Percentiles rank a stretch among this genome's conserved stretches.
phyloP scores from a whole-genome alignment of 208 protist species.

The Crithidia expoeki region DNA sequence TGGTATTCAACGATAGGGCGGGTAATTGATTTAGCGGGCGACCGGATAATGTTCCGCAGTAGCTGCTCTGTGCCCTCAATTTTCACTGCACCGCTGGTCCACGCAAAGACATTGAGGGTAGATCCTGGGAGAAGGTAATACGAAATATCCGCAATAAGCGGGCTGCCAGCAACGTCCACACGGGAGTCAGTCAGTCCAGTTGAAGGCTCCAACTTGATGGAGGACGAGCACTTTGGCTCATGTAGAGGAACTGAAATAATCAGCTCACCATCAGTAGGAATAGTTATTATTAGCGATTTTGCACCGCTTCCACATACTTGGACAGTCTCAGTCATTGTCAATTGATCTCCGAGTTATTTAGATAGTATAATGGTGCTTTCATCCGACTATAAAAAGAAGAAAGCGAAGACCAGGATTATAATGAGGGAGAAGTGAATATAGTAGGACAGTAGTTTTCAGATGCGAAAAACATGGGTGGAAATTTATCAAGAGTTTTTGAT shows the following conservation, averaged over 20 bases:
- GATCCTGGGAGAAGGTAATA: conserved; percentile 73
- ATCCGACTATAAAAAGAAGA: neutral
- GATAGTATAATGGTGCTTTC: neutral
- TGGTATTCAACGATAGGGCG: conserved; percentile 85
- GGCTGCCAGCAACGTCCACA: conserved; percentile 75
- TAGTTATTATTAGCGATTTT: conserved; percentile 27
- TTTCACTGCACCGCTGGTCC: conserved; percentile 54
- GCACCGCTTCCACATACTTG: neutral
- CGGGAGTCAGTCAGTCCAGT: conserved; percentile 49
- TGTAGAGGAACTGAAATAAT: conserved; percentile 56
- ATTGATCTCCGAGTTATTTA: neutral
- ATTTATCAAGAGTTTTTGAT: too few species aligned
- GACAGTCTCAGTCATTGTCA: conserved; percentile 15
- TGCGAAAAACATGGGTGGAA: too few species aligned
- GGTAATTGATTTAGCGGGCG: conserved; percentile 48
- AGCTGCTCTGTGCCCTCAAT: conserved; percentile 72
- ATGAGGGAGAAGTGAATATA: too few species aligned
- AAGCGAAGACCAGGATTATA: neutral
- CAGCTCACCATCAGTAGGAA: conserved; percentile 62
- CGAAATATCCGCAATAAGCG: conserved; percentile 62
- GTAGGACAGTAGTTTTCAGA: too few species aligned
- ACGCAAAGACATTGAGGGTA: conserved; percentile 62
- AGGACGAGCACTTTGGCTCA: conserved; percentile 54
- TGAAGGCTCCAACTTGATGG: conserved; percentile 50
- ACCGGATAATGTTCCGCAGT: conserved; percentile 56